Evolutionary conservation across 352 stramenopile species (phyloP), one percentile per base, ranked within the genome.

Genomic region (Globisporangium camurandrum): DNA sequence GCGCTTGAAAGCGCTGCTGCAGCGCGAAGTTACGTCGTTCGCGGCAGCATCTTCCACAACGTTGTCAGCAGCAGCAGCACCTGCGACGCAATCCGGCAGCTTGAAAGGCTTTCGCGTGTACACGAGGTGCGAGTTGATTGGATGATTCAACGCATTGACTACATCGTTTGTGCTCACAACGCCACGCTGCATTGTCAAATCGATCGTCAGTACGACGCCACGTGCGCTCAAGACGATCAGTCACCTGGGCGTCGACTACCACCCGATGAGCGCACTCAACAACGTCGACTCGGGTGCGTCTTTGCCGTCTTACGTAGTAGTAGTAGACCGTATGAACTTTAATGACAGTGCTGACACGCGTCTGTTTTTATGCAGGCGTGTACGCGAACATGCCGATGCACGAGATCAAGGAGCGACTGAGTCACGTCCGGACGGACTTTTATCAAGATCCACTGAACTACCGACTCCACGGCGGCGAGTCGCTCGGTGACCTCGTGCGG

Each of bases 401-500:
- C 17, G 67, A 74, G 22, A 65, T 76, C 44, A 69, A 63, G 20
- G 54, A 66, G 19, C 61, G 53, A 8, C 61, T 76, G 60, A 60
- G 50, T 26, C 54, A 69, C 24, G 51, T 69, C 23, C 62, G 63
- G 41, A 56, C 50, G 27, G 62, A 74, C 28, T 77, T 73, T 46
- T 72, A 62, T 20, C 56, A 58, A n/a, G 67, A 77, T 16, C 67
- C 67, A 2, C 64, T 77, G 42, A 77, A 73, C 46, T 77, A 74
- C 46, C 67, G 67, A 22, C 50, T 75, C 16, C 65, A 77, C 31
- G 67, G 65, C 17, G 67, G 67, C 14, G 67, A 77, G 37, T 77
- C 67, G 20, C 63, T 77, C 19, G 64, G 62, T 19, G 65, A 77
- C 54, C 54, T 77, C 31, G 59, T 75, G 42, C 64, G 64, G 33